phyloP scores from a whole-genome alignment of 768 basidiomycete species.

The Hemileccinum rubropunctum region DNA sequence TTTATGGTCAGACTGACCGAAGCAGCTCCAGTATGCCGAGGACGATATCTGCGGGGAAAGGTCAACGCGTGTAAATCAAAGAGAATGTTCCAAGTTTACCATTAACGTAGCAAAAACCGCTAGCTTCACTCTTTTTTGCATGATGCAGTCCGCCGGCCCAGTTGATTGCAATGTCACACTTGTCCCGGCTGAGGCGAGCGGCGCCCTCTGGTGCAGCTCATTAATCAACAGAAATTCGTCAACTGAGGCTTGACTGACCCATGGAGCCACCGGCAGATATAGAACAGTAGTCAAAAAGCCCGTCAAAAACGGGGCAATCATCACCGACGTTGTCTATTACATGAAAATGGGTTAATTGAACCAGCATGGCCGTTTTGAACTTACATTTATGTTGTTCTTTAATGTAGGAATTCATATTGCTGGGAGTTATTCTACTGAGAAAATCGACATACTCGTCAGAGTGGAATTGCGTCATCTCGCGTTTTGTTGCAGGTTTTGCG shows the following conservation, averaged over 20 bases:
- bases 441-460: conserved; percentile 99
- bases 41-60: conserved; percentile 75
- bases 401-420: conserved; percentile 90
- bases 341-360: not conserved
- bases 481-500: conserved; percentile 98
- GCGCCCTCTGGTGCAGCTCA: conserved; percentile 75
- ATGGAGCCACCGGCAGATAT: conserved; percentile 99
- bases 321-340: conserved; percentile 91
- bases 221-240: conserved; percentile 1
- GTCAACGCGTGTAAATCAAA: not conserved
- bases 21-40: conserved; percentile 94
- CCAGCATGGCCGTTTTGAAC: conserved; percentile 16
- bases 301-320: conserved; percentile 98
- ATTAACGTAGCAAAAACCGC: conserved; percentile 98
- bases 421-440: conserved; percentile 87
- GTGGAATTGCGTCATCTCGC: conserved; percentile 99
- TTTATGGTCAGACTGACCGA: conserved; percentile 44
- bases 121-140: conserved; percentile 98
- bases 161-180: conserved; percentile 98
- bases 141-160: conserved; percentile 99
- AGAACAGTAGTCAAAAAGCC: conserved; percentile 97
- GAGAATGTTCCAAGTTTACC: conserved; percentile 44
- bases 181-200: conserved; percentile 89
- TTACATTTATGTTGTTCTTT: conserved; percentile 96
- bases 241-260: conserved; percentile 55